Conservation (phyloP, 768 basidiomycete species). For the Suillus sp. region DNA sequence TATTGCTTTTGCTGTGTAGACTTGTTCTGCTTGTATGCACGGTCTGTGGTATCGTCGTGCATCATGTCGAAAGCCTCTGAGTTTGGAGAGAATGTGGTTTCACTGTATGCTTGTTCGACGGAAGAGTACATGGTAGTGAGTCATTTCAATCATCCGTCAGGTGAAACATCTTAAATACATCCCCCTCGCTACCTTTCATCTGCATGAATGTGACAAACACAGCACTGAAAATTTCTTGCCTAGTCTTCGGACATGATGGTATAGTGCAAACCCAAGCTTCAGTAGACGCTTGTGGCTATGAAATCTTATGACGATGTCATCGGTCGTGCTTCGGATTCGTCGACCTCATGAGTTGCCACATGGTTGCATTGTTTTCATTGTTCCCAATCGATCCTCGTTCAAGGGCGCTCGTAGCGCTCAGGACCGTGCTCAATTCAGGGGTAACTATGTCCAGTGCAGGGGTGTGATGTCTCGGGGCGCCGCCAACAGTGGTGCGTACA, state of each 20-base stretch:
- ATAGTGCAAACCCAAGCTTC: background rate
- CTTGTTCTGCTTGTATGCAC: background rate
- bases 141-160: background rate
- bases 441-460: background rate
- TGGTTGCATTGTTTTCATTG: slow-evolving; percentile 4
- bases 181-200: background rate
- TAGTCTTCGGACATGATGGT: background rate
- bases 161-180: background rate
- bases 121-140: background rate
- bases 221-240: background rate
- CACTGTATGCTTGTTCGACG: background rate
- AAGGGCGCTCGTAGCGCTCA: background rate
- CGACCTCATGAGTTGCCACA: background rate
- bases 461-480: too few relatives aligned
- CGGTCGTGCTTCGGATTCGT: background rate
- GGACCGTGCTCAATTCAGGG: background rate
- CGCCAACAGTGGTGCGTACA: background rate
- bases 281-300: background rate
- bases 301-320: background rate
- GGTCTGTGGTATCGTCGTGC: background rate
- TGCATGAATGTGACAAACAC: background rate
- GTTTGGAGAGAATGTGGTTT: background rate
- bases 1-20: slow-evolving; percentile 6
- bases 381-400: background rate
- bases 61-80: background rate